Base-by-base conservation (phyloP, 345 rosid genomes). In the Bruguiera gymnorhiza region DNA sequence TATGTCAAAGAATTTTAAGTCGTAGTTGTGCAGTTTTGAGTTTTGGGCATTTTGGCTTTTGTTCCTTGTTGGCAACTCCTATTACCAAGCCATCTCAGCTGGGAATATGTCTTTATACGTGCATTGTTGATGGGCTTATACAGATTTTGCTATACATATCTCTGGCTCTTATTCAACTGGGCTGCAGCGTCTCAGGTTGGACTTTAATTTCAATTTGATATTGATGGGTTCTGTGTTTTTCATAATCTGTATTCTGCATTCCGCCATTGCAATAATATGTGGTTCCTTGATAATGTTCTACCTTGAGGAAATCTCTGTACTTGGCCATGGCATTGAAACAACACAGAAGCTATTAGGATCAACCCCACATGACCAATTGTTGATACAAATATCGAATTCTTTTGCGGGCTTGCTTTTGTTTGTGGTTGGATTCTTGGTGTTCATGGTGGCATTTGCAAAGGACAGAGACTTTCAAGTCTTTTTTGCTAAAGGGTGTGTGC, bases 401-500 rank as follows among this genome's bases (percentile, higher is more conserved):
- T 81, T 81, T 67, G 82, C 70, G 21, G 87, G 87, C 20, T 58
- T 84, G 72, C 82, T 81, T 68, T 76, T 84, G 13, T 57, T 81
- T 65, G 72, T 62, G 10, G 60, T 79, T 26, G 87, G 83, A 8
- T 75, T 79, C 54, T 59, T 81, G 66, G 62, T 81, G 59, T 79
- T 84, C 62, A 77, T 84, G 86, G 88, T 82, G 65, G 78, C 84
- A 13, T 84, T 76, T 65, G 83, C 72, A 8, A 78, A 82, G 61
- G 86, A 72, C 29, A 46, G 53, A 23, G 69, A 57, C 39, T 76
- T 84, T 48, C 83, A 82, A 43, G 70, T 70, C 75, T 82, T 84
- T 70, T 84, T 82, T 7, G 84, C 88, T 2, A 78, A 69, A 71
- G 86, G 86, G 3, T 82, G 86, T 63, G 78, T 70, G 4, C 67